phyloP scores from a whole-genome alignment of 306 rosid genomes.

The Sphenostylis stenocarpa region DNA sequence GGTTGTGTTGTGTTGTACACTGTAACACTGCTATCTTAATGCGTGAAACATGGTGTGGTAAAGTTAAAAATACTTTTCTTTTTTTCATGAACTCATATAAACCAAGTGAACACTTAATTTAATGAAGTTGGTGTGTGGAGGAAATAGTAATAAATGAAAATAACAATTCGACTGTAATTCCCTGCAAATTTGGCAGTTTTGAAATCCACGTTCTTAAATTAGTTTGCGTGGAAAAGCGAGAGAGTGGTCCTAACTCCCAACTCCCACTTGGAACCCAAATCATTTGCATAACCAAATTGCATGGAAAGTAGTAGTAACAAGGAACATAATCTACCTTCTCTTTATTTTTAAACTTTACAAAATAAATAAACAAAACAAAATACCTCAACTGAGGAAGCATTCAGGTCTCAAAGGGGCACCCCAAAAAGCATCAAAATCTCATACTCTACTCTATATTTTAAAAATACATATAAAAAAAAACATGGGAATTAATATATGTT shows the following conservation, averaged over 20 bases:
- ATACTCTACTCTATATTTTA: slow-evolving; percentile 7
- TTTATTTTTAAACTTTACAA: neutral
- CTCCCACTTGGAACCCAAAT: slow-evolving; percentile 49
- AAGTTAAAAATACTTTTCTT: no score
- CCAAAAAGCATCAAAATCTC: slow-evolving; percentile 16
- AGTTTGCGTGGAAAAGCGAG: neutral
- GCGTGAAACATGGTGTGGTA: neutral
- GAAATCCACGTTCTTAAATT: slow-evolving; percentile 2
- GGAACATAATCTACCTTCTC: slow-evolving; percentile 21
- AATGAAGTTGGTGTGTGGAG: slow-evolving; percentile 45
- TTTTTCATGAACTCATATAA: no score
- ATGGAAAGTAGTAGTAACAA: slow-evolving; percentile 34
- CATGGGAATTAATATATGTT: neutral
- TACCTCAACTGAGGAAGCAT: neutral
- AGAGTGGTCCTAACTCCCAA: slow-evolving; percentile 54
- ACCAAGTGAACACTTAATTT: no score
- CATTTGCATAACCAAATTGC: slow-evolving; percentile 67
- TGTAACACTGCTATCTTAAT: neutral
- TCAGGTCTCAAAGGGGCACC: neutral
- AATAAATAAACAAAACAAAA: neutral
- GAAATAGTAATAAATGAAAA: slow-evolving; percentile 36
- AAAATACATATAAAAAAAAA: neutral
- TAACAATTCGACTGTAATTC: slow-evolving; percentile 26
- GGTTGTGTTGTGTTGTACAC: slow-evolving; percentile 3
- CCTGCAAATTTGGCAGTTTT: slow-evolving; percentile 11